Conservation (phyloP, 179 eudicot species). For the Beta macrorhiza region DNA sequence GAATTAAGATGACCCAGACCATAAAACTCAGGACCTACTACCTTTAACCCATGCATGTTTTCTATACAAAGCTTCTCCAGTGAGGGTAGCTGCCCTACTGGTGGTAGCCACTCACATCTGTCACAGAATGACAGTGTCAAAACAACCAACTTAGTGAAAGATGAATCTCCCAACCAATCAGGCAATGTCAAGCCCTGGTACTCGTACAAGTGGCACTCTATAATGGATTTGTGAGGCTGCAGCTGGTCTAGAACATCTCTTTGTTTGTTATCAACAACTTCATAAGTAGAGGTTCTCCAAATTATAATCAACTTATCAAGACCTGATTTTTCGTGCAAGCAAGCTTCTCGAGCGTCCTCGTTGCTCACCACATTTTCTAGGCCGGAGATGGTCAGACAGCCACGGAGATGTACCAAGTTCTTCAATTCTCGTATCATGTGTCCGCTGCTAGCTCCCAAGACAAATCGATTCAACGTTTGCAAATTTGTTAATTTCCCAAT, state of each 20-base stretch:
- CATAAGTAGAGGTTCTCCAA: not conserved
- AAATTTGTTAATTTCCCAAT: not conserved
- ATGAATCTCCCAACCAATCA: conserved; percentile 11
- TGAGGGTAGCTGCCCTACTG: not conserved
- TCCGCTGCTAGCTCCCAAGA: not conserved
- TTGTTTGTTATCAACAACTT: not conserved
- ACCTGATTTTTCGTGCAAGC: not conserved
- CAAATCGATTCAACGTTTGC: not conserved
- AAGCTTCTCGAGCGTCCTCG: not conserved
- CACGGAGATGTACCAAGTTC: not conserved
- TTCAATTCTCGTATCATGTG: not conserved
- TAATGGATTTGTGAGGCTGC: conserved; percentile 4
- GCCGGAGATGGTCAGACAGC: not conserved
- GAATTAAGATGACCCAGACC: not conserved
- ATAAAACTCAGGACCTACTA: conserved; percentile 6
- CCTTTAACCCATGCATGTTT: not conserved
- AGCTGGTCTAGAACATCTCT: not conserved
- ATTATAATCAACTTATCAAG: not conserved
- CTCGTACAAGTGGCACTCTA: not conserved
- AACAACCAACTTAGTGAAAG: not conserved
- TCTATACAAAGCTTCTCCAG: not conserved
- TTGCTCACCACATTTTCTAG: not conserved
- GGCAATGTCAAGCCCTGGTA: conserved; percentile 11
- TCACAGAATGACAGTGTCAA: not conserved
- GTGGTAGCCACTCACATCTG: conserved; percentile 6